Evolutionary conservation across 1,139 yeast genomes (phyloP).

Genomic region (Zygotorulaspora mrakii): DNA sequence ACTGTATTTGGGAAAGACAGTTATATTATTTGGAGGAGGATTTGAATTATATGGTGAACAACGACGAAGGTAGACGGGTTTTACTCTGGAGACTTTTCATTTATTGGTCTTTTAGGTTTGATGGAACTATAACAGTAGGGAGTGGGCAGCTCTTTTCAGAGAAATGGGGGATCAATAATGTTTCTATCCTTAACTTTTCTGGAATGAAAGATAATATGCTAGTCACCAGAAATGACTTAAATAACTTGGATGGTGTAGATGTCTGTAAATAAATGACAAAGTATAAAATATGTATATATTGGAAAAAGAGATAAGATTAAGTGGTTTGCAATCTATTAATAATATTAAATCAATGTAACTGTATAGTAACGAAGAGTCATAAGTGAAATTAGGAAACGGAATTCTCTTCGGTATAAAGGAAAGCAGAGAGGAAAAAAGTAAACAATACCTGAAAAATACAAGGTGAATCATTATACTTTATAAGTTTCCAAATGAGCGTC

Average conservation of each 20-base stretch:
- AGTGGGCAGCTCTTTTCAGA: conserved; percentile 23
- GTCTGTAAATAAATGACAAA: too few relatives aligned
- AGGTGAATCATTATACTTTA: conserved; percentile 30
- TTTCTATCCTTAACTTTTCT: conserved; percentile 23
- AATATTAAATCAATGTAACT: too few relatives aligned
- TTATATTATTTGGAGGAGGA: conserved; percentile 29
- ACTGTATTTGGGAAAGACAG: conserved; percentile 31
- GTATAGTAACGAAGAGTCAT: too few relatives aligned
- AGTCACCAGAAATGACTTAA: conserved; percentile 5
- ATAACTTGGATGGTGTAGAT: conserved; percentile 5
- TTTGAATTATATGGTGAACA: conserved; percentile 28
- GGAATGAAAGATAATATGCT: conserved; percentile 13
- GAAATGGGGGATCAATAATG: conserved; percentile 35
- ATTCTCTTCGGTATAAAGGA: too few relatives aligned
- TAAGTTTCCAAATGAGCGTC: conserved; percentile 45
- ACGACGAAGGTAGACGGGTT: conserved; percentile 20
- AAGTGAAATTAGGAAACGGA: too few relatives aligned
- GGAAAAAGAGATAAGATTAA: conserved; percentile 3
- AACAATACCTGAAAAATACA: background rate
- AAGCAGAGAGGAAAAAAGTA: background rate
- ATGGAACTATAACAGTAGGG: conserved; percentile 21
- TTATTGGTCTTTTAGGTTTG: conserved; percentile 31
- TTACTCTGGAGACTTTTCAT: conserved; percentile 28
- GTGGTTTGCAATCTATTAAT: background rate
- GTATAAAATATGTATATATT: too few relatives aligned